Base-by-base conservation (phyloP, 192 early-diverging fungal species). In the Allomyces javanicus region DNA sequence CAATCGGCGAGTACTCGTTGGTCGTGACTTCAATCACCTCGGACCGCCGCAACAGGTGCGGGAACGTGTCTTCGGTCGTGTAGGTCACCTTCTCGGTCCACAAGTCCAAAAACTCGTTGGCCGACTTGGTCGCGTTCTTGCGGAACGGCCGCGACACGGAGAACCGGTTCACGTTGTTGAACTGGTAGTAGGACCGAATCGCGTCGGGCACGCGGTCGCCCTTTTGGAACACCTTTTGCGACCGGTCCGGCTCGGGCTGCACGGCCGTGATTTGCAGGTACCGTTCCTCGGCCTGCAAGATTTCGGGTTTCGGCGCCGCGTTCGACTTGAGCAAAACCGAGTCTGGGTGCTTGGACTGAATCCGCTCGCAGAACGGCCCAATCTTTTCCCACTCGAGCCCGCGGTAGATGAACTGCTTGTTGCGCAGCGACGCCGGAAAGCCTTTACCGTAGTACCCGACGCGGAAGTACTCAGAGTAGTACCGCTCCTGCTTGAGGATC, bases 61-160 rank as follows among this genome's bases (percentile, higher is more conserved):
- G 89, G 65, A 90, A 87, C 9, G 66, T 66, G 66, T 89, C 81
- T 64, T 85, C 80, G 23, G 83, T 86, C 6, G 77, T 65, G 27
- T 89, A 67, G 19, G 85, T 76, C 4, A 81, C 86, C 61, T 85
- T 88, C 72, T 90, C 88, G 0, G 82, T 86, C 86, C 87, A 89
- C 10, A 91, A 69, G 61, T 89, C 81, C 25, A 89, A 69, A 71
- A 88, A 84, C 55, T 90, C 88, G 33, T 75, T 74, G 26, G 76
- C 77, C 0, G 81, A 76, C 66, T 86, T 79, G n/a, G 66, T 68
- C 0, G 62, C 61, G 21, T 67, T 63, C 45, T 81, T 80, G 25
- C 77, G 68, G 3, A 88, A 70, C 17, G 87, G 88, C n/a, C 80
- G 69, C 19, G 84, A 80, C 65, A 81, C 84, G 10, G 83, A 73